Evolutionary conservation across 2,329 filamentous ascomycete genomes (phyloP), one percentile per base, ranked within the genome.

Genomic region (Talaromyces sp.): DNA sequence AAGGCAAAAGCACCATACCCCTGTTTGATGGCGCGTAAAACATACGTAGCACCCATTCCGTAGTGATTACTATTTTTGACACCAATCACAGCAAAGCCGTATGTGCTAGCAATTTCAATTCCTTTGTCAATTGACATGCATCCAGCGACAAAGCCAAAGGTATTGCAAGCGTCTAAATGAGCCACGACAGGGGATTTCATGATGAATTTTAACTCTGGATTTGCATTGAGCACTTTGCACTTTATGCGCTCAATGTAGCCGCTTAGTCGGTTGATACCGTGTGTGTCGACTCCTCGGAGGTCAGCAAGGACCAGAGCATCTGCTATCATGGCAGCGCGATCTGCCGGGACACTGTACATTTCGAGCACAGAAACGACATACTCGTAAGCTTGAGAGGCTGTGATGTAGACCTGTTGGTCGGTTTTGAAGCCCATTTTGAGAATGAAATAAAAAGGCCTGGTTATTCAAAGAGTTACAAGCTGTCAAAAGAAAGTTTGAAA

Each of bases 101-200:
- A 72, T 11, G 50, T 66, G 19, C 63, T 13, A 8, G 67, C 68
- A 13, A 65, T 65, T 24, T 65, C 45, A 31, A 69, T 62, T 6
- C 66, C 72, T 41, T 65, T 67, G 35, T 68, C 67, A 47, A 73
- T 71, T n/a, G 67, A 71, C 33, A 65, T 56, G 59, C 64, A 63
- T 22, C 65, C 73, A 5, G 68, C 72, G 45, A 74, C 68, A 54
- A 75, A 73, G 9, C 74, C 74, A 41, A 76, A 73, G 1, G 64
- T 70, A 52, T 76, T 73, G 19, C 68, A 65, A 8, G 67, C 74
- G 60, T 76, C 70, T 9, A 76, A 60, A n/a, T 67, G 67, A 10
- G 71, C 71, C 50, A 70, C 67, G 3, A 73, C 71, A 5, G 73
- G 72, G 8, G 71, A 73, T 59, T 71, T 71, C 35, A 66, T 59